These are phyloP conservation scores for Diaporthe caulivora DNA, from an alignment of 2,329 filamentous ascomycete species.

Conservation along the genomic window DNA sequence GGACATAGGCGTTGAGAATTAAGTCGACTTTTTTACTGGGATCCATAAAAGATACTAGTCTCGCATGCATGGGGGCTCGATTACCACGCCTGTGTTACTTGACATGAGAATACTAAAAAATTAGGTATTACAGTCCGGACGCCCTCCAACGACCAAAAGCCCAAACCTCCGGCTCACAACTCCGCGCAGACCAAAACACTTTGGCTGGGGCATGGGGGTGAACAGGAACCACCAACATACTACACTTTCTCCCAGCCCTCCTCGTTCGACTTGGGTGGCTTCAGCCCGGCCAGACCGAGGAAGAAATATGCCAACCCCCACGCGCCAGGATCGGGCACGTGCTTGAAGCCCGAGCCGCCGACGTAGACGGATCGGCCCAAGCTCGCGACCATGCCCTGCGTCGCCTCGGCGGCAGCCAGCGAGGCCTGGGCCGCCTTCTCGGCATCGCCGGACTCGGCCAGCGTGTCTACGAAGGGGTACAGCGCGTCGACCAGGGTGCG, in stretches of 20 bases:
- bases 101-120: conserved; percentile 17
- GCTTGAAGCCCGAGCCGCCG: conserved; percentile 78
- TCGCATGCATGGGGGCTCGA: conserved; percentile 25
- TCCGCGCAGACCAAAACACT: conserved; percentile 31
- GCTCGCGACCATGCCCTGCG: conserved; percentile 92
- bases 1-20: conserved; percentile 41
- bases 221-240: background rate
- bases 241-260: conserved; percentile 51
- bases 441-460: conserved; percentile 75
- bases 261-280: conserved; percentile 54
- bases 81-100: conserved; percentile 17
- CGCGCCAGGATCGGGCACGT: conserved; percentile 78
- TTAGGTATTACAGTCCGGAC: conserved; percentile 30
- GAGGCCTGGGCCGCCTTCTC: conserved; percentile 82
- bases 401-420: conserved; percentile 80
- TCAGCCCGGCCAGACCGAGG: conserved; percentile 75
- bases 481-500: conserved; percentile 92
- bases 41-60: conserved; percentile 8
- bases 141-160: conserved; percentile 20
- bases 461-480: conserved; percentile 83
- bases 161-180: conserved; percentile 29
- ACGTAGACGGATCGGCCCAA: conserved; percentile 88
- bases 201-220: background rate
- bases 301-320: conserved; percentile 84
- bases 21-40: conserved; percentile 37